These are phyloP conservation scores for Phialocephala sp. DNA, from an alignment of 2,329 filamentous ascomycete species.

Conservation along the genomic window DNA sequence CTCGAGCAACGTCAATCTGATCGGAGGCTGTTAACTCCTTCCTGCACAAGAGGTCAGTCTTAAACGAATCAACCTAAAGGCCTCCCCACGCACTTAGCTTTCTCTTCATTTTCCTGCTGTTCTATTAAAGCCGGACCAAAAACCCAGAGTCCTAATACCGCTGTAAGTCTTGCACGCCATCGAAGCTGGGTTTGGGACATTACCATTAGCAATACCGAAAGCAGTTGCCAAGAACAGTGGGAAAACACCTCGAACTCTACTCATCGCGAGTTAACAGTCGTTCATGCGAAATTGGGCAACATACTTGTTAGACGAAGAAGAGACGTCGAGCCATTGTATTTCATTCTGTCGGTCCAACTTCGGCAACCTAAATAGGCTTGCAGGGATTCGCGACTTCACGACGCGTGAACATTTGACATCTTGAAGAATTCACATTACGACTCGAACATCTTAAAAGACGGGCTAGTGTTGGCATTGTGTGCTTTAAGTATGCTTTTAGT, in stretches of 20 bases:
- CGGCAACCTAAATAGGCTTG: neutral
- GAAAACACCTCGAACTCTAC: slow-evolving; percentile 37
- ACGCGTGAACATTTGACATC: slow-evolving; percentile 11
- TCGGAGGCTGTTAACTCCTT: slow-evolving; percentile 24
- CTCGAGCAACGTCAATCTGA: slow-evolving; percentile 18
- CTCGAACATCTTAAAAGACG: neutral
- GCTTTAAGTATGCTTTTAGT: slow-evolving; percentile 33
- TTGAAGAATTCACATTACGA: neutral
- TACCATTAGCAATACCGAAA: slow-evolving; percentile 43
- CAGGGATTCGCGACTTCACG: slow-evolving; percentile 8
- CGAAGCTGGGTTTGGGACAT: slow-evolving; percentile 1
- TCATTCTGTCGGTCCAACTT: slow-evolving; percentile 2
- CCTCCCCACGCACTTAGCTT: slow-evolving; percentile 29
- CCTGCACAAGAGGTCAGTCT: slow-evolving; percentile 27
- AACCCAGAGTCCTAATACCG: slow-evolving; percentile 36
- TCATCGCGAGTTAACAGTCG: slow-evolving; percentile 31
- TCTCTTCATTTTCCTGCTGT: slow-evolving; percentile 32
- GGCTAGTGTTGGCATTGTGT: neutral
- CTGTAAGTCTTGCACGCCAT: neutral
- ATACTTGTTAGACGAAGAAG: neutral
- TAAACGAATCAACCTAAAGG: neutral
- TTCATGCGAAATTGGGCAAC: neutral
- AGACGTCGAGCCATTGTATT: slow-evolving; percentile 1
- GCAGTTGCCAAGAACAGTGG: slow-evolving; percentile 39
- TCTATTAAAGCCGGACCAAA: slow-evolving; percentile 43